Base-by-base conservation (phyloP, 2,329 filamentous ascomycete species). In the Metarhizium rileyi region DNA sequence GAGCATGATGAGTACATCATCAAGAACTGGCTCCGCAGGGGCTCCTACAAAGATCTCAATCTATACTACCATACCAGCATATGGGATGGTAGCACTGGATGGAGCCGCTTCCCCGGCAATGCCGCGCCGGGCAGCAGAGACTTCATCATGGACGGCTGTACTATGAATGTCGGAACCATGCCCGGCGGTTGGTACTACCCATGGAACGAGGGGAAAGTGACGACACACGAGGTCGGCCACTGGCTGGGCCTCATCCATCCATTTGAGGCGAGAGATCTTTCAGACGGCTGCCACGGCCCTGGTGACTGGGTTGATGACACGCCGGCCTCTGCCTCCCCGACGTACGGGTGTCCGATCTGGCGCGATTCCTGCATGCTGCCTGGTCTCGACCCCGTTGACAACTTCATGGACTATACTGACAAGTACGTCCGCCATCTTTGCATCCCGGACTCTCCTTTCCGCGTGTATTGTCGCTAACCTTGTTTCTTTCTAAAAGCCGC, bases 21-120 rank as follows among this genome's bases (percentile, higher is more conserved):
- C 25, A 75, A 74, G 66, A 57, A 51, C 36, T 57, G 65, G 25
- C 71, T 76, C 9, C 70, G 70, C 52, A 65, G 70, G 60, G 73
- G 73, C 44, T 63, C 64, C 50, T 75, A 74, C 60, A 53, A 52
- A 23, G 59, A 59, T n/a, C 62, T 68, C 6, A 68, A 62, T 55
- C 57, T 72, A 36, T 67, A 70, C 50, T 64, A 66, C 42, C 48
- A 52, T 1, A 55, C 18, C 22, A 33, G 30, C 26, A 28, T 26
- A 9, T 30, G 14, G 3, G 35, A 25, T 16, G 33, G 36, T 0
- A 56, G 56, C 44, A 56, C 57, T 1, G 73, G 73, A n/a, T 73
- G 71, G 59, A 73, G 70, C 63, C 69, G 69, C 59, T 73, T 72
- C 61, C 72, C 73, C 7, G 59, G 61, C 33, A 53, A 46, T 0